Conservation (phyloP, 2,329 filamentous ascomycete genomes). For the Botryotinia narcissicola region DNA sequence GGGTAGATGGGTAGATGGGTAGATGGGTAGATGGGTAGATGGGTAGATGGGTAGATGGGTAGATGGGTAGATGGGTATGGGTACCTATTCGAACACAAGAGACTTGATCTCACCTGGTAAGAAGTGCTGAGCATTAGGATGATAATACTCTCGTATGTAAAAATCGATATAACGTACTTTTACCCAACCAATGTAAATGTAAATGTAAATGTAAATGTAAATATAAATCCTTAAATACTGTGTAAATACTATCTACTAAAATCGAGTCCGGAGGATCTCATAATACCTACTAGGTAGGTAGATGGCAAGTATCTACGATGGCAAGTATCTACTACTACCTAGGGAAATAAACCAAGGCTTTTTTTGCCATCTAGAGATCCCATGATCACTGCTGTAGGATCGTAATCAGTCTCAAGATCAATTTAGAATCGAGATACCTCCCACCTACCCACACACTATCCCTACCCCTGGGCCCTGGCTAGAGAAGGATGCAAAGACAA, state of each 20-base stretch:
- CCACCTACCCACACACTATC: not conserved
- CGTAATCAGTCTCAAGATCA: not conserved
- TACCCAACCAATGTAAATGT: not conserved
- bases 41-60: no score
- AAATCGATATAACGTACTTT: not conserved
- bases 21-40: no score
- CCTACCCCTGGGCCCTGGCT: not conserved
- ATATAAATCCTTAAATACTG: not conserved
- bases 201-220: no score
- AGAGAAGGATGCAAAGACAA: not conserved
- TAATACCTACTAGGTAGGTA: not conserved
- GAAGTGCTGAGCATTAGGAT: not conserved
- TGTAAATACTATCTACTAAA: not conserved
- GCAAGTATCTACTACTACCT: not conserved
- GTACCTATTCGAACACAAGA: not conserved
- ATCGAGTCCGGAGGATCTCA: not conserved
- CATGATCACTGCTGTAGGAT: not conserved
- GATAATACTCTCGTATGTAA: not conserved
- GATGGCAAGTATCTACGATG: not conserved
- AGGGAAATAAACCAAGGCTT: not conserved
- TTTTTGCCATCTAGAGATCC: constrained; percentile 3
- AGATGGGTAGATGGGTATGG: no score
- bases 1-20: no score
- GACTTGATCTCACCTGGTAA: not conserved
- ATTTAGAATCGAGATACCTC: not conserved